phyloP scores from a whole-genome alignment of 2,329 filamentous ascomycete genomes.

The Waltergamsia citrina region DNA sequence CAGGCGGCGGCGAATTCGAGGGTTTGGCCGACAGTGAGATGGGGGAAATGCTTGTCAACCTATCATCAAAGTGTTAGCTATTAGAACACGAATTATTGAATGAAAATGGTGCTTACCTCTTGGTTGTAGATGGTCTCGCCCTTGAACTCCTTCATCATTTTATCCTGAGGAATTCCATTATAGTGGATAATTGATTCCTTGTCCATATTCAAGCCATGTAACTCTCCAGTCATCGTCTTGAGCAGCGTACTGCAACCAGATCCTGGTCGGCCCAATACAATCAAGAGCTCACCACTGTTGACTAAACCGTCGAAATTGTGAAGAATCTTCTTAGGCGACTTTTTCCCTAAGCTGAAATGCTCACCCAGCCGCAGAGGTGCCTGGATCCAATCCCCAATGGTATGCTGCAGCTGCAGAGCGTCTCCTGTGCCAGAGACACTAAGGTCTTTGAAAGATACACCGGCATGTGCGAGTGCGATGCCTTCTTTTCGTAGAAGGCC shows the following conservation, averaged over 20 bases:
- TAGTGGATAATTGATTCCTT: constrained; percentile 47
- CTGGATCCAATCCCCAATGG: constrained; percentile 48
- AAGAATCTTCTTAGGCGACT: constrained; percentile 49
- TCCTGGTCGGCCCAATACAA: constrained; percentile 58
- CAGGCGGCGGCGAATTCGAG: constrained; percentile 63
- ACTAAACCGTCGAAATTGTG: constrained; percentile 55
- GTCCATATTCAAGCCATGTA: constrained; percentile 46
- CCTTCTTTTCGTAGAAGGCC: constrained; percentile 41
- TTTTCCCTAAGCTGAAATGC: constrained; percentile 35
- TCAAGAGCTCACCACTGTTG: constrained; percentile 54
- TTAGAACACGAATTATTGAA: rapidly evolving
- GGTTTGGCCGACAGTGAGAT: constrained; percentile 67
- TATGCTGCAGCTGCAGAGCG: constrained; percentile 60
- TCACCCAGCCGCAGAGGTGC: constrained; percentile 49
- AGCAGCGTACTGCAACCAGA: constrained; percentile 56
- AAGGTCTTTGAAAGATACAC: constrained; percentile 55
- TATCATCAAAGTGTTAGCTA: constrained; percentile 14
- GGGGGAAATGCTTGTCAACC: constrained; percentile 65
- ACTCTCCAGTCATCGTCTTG: constrained; percentile 51
- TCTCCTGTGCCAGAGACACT: constrained; percentile 58
- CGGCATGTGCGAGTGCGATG: constrained; percentile 41
- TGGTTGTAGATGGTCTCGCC: constrained; percentile 67
- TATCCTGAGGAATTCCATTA: constrained; percentile 44
- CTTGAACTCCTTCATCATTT: constrained; percentile 51
- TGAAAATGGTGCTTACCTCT: constrained; percentile 34